Base-by-base conservation (phyloP, 805 yeast genomes). In the Candida berthetii region DNA sequence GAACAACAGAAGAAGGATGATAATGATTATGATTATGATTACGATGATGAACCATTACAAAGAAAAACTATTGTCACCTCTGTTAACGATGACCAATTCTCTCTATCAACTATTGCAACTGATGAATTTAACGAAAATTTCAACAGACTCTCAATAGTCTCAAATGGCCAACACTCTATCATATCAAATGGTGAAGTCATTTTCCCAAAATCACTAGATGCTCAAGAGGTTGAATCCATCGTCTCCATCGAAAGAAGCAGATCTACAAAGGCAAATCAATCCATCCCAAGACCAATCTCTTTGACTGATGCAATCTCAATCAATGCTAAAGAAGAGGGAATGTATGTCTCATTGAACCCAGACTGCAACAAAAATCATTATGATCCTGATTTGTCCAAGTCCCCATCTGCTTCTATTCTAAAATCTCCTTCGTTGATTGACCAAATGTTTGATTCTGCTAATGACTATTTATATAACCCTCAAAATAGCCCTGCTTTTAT, bases 191-290 rank as follows among this genome's bases (percentile, higher is more conserved):
- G 82, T 20, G 82, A 83, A 42, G 76, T 80, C 0, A 58, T 85
- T 20, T 85, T 85, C 57, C 95, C 95, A 0, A 84, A 80, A 54
- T 74, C 78, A 3, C 64, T 85, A 27, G 81, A 72, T 43, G 68
- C 75, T 0, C 76, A 73, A 40, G 95, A 85, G 53, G 85, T 85
- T 10, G 85, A 82, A 48, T 80, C 85, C 36, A 85, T 85, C 43
- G 82, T 82, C 3, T 73, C 83, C 7, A 55, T 83, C 35, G 90
- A 83, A 57, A 68, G 87, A 45, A 72, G 82, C 4, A 69, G 71
- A 50, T 78, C 85, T 0, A 67, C 82, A 1, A 72, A 65, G 51
- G 76, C 84, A 0, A 5, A 9, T 11, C 32, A 6, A 22, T 13
- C n/a, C 29, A 27, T 27, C 8, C 24, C 24, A 49, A 42, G 51